Base-by-base conservation (phyloP, 1,139 yeast genomes). In the Pichia sp. region DNA sequence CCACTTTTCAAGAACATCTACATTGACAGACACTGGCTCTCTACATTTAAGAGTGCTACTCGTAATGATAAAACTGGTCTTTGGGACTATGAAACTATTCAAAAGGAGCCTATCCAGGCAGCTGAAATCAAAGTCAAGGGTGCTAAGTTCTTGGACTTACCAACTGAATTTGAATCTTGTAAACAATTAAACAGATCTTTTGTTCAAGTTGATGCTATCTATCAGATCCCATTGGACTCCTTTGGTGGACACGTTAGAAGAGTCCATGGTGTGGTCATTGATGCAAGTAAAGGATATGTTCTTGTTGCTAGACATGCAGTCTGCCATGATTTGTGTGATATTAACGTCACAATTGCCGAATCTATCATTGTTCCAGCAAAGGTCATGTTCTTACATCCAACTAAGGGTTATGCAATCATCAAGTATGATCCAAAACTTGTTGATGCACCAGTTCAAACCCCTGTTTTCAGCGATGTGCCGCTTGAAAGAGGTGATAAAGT, bases 1-100 rank as follows among this genome's bases (percentile, higher is more conserved):
- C 82, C 80, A 33, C 64, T 74, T 33, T 73, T 78, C 33, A 71
- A 77, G 18, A 72, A 82, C 9, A 64, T 76, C 14, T 77, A 74
- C 49, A 69, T 87, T 38, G 95, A 86, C 52, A 76, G 96, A 50
- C 95, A 85, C 59, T 87, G 95, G 95, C 68, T 72, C 41, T 70
- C 79, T 9, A 67, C 79, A 20, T 81, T 87, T 58, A 71, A 81
- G 50, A 51, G 80, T 40, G 93, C 91, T 6, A 69, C 72, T 4
- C 69, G 96, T 59, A 85, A 88, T 54, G 95, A 87, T 54, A 57
- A 51, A 10, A 77, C 94, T 1, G 96, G 97, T 3, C 58, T 86
- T 22, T 88, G 96, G 96, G 94, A 87, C 55, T 84, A 78, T 54
- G 67, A 68, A 11, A 73, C 75, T 27, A 57, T 87, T 23, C 88